Evolutionary conservation across 495 filamentous ascomycete genomes (phyloP), one percentile per base, ranked within the genome.

Genomic region (Pyrenopolyporus hunteri): DNA sequence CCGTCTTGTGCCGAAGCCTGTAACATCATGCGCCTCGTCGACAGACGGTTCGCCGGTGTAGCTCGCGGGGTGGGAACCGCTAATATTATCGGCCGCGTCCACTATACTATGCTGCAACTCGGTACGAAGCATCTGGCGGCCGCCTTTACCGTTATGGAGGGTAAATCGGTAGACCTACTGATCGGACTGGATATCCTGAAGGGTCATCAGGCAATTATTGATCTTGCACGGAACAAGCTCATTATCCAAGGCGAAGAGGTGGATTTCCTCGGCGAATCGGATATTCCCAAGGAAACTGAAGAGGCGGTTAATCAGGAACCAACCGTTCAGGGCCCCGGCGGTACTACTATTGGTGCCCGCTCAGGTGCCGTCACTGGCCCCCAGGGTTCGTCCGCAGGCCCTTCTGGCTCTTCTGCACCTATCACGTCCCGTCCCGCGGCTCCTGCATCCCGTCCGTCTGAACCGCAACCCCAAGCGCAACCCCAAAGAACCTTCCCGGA

Each of bases 121-220:
- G 95, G 94, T 13, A 83, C 82, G 29, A 84, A 93, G 67, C 92
- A 91, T 68, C 82, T 99, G 45, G 85, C 93, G 0, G 97, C 92
- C 78, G 90, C 89, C 43, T 99, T 99, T 74, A 98, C 95, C n/a
- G 94, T 99, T 62, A 97, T 99, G 94, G 94, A 99, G 75, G 94
- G 94, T 29, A 99, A 98, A 74, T 86, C 90, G 55, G 94, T 98
- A n/a, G 94, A 98, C 66, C 79, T 99, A 8, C 83, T 99, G 6
- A 81, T 99, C 8, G 94, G 94, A 4, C 78, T 99, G 39, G 94
- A 99, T 71, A 99, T 99, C 89, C 78, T 98, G 45, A 96, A 92
- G 73, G 83, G 95, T 25, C 90, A 97, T 72, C 93, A 96, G 74
- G 94, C 93, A 3, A 89, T 82, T 55, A 91, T 99, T 61, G 95